A percentile compares a stretch with the other conserved stretches of the same genome.
Evolutionary conservation across 176 grass and related monocot genomes (phyloP).

Genomic region (Oryza rufipogon): DNA sequence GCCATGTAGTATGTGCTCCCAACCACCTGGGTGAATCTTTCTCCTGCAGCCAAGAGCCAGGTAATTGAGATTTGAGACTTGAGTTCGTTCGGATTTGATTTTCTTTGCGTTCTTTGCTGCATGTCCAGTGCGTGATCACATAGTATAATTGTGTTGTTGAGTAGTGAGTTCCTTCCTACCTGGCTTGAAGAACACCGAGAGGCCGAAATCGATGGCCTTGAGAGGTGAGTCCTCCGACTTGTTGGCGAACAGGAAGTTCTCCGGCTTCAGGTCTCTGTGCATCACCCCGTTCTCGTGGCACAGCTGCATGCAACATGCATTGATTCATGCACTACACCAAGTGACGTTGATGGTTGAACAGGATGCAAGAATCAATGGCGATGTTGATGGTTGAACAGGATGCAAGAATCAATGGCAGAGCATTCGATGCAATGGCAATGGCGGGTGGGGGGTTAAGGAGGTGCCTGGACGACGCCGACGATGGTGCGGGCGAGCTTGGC

Average conservation of each 20-base stretch:
- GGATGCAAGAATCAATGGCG: no score
- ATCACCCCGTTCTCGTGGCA: slow-evolving; percentile 69
- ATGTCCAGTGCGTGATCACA: not conserved
- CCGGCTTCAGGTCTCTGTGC: slow-evolving; percentile 75
- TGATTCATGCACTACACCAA: not conserved
- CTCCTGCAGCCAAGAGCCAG: slow-evolving; percentile 29
- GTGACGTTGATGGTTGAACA: not conserved
- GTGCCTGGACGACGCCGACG: slow-evolving; percentile 72
- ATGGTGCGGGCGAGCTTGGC: slow-evolving; percentile 72
- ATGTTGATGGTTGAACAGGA: not conserved
- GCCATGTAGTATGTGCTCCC: slow-evolving; percentile 88
- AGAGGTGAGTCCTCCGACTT: slow-evolving; percentile 55
- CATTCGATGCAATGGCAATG: no score
- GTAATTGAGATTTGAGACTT: not conserved
- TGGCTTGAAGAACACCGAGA: slow-evolving; percentile 71
- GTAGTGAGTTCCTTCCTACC: slow-evolving; percentile 1
- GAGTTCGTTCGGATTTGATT: not conserved
- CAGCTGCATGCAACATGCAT: slow-evolving; percentile 30
- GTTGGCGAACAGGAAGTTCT: slow-evolving; percentile 72
- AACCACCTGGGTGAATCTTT: slow-evolving; percentile 77
- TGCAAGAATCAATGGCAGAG: not conserved
- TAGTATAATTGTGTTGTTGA: no score
- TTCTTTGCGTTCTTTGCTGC: not conserved
- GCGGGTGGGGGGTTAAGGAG: no score
- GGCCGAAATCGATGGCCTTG: slow-evolving; percentile 79